Conservation (phyloP, 306 rosid species). For the Cyamopsis tetragonoloba region DNA sequence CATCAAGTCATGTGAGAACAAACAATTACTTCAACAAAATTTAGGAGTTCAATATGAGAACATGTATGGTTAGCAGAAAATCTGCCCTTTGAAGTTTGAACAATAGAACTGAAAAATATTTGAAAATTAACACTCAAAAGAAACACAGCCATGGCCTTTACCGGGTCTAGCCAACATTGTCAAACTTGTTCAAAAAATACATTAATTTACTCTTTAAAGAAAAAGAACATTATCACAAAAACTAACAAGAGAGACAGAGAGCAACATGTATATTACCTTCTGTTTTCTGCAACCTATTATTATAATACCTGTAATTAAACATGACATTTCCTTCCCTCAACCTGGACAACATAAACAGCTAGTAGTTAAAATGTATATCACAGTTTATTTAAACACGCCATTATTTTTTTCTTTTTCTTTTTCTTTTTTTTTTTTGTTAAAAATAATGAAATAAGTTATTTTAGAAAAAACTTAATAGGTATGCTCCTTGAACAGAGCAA, state of each 20-base stretch:
- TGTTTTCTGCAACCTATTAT: constrained; percentile 73
- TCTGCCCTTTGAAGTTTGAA: not conserved
- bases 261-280: constrained; percentile 53
- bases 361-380: constrained; percentile 1
- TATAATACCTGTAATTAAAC: constrained; percentile 82
- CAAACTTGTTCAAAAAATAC: not conserved
- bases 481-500: not conserved
- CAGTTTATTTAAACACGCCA: constrained; percentile 8
- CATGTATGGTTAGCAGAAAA: not conserved
- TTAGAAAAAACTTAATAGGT: too few relatives aligned
- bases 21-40: not conserved
- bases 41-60: not conserved
- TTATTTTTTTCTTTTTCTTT: too few relatives aligned
- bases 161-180: not conserved
- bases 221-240: not conserved
- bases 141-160: not conserved
- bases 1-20: not conserved
- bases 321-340: constrained; percentile 86
- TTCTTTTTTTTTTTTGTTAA: not conserved
- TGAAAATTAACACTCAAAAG: not conserved
- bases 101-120: not conserved
- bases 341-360: constrained; percentile 46
- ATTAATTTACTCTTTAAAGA: not conserved
- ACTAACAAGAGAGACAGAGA: not conserved
- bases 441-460: too few relatives aligned